Conservation (phyloP, 2,329 filamentous ascomycete genomes). For the Talaromyces verruculosus region DNA sequence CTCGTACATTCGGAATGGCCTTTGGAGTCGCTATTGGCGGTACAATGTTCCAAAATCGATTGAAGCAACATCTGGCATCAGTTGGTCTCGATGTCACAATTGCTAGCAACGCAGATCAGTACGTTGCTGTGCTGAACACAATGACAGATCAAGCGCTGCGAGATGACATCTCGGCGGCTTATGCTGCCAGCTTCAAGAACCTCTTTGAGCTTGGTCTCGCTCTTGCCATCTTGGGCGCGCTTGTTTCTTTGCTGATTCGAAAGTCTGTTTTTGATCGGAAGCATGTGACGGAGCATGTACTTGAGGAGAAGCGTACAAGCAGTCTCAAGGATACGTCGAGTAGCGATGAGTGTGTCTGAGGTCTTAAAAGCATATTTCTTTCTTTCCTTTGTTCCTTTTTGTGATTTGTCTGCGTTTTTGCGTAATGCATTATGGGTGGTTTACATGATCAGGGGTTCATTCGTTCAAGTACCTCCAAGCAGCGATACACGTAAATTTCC, state of each 20-base stretch:
- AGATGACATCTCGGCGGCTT: not conserved
- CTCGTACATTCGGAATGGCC: slow-evolving; percentile 64
- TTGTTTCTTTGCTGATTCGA: slow-evolving; percentile 9
- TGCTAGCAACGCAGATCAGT: slow-evolving; percentile 6
- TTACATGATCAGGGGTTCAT: not conserved
- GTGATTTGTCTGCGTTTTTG: not conserved
- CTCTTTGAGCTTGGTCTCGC: slow-evolving; percentile 9
- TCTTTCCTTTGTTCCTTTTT: not conserved
- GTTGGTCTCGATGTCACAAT: not conserved
- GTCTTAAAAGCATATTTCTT: not conserved
- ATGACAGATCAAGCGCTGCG: slow-evolving; percentile 3
- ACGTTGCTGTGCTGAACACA: not conserved
- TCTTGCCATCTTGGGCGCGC: not conserved
- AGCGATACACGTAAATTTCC: not conserved
- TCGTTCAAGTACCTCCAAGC: not conserved
- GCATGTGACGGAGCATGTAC: slow-evolving; percentile 10
- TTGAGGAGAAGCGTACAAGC: not conserved
- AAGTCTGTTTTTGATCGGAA: slow-evolving; percentile 10
- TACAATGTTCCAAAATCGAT: slow-evolving; percentile 66
- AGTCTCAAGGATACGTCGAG: not conserved
- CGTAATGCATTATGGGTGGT: not conserved
- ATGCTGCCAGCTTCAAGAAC: slow-evolving; percentile 3
- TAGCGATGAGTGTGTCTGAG: slow-evolving; percentile 21
- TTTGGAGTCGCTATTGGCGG: slow-evolving; percentile 67
- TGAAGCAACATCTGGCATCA: slow-evolving; percentile 4